Evolutionary conservation across 441 rosid species (phyloP).

Genomic region (Pelargonium fulgidum): DNA sequence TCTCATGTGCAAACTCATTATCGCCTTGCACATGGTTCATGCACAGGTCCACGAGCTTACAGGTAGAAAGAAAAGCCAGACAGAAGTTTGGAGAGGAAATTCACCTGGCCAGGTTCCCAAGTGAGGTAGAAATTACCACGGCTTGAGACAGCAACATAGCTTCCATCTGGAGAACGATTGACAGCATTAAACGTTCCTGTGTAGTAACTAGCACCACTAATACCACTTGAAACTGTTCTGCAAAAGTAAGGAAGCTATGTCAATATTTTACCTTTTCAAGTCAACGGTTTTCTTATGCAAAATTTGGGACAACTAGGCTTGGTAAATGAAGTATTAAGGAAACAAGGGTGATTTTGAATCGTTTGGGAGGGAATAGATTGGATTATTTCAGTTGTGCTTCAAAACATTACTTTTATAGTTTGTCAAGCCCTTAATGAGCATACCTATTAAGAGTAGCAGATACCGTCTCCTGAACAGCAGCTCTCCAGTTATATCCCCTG

Average conservation of each 20-base stretch:
- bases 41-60: too few relatives aligned
- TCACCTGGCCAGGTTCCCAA: slow-evolving; percentile 97
- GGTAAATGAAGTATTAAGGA: too few relatives aligned
- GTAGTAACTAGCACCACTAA: slow-evolving; percentile 96
- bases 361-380: too few relatives aligned
- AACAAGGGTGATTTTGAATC: too few relatives aligned
- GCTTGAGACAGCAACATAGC: slow-evolving; percentile 92
- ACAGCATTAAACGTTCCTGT: slow-evolving; percentile 89
- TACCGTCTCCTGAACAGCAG: slow-evolving; percentile 88
- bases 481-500: slow-evolving; percentile 87
- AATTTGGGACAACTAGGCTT: too few relatives aligned
- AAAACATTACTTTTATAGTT: too few relatives aligned
- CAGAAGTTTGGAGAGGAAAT: slow-evolving; percentile 12
- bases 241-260: slow-evolving; percentile 32
- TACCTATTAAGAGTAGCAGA: slow-evolving; percentile 94
- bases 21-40: too few relatives aligned
- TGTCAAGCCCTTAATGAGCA: background rate
- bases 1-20: too few relatives aligned
- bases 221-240: slow-evolving; percentile 98
- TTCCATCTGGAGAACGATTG: slow-evolving; percentile 89
- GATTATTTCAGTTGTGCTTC: too few relatives aligned
- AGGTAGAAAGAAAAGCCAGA: slow-evolving; percentile 10
- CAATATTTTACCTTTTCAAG: slow-evolving; percentile 18
- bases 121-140: slow-evolving; percentile 95
- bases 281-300: background rate